Base-by-base conservation (phyloP, 148 eudicot species). In the Chenopodium quinoa region DNA sequence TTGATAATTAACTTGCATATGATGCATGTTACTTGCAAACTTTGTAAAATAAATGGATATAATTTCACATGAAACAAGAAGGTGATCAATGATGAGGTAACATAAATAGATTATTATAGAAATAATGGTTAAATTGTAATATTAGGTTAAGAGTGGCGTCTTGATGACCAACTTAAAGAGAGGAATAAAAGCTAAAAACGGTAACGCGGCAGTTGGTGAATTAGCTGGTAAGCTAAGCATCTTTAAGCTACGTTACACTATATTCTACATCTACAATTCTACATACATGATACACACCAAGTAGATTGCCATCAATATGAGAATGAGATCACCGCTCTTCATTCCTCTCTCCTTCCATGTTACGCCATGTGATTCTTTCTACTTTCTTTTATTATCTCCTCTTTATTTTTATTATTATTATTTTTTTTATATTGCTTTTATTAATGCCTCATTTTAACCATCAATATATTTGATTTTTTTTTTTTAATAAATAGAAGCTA, bases 161-260 rank as follows among this genome's bases (percentile, higher is more conserved):
- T 71, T 67, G 81, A 31, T 79, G 64, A 82, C 64, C 81, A 82
- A 82, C 81, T 72, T 78, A 50, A 47, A 2, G 44, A 27, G 7
- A 0, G 71, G 47, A 71, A 48, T 44, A 27, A 19, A 58, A 10
- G 48, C 50, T 2, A 32, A 81, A 82, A 23, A 71, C 47, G 6
- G 32, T 31, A 69, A 76, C 56, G 32, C 77, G 58, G 63, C 27
- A 73, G 85, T 83, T 72, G 82, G 85, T 83, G 19, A 74, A 83
- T 73, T 83, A 83, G 85, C 79, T 83, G 85, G 82, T 83, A 83
- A 79, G 85, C 79, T 74, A 83, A 83, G 85, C 75, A 83, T 74
- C 79, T 83, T 72, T 40, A 40, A 40, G 44, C 44, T 5, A 40
- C 44, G 8, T 4, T 5, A 40, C 44, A 40, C 8, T 40, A 40